These are phyloP conservation scores for Discostella pseudostelligera DNA, from an alignment of 108 stramenopile genomes.

Conservation along the genomic window DNA sequence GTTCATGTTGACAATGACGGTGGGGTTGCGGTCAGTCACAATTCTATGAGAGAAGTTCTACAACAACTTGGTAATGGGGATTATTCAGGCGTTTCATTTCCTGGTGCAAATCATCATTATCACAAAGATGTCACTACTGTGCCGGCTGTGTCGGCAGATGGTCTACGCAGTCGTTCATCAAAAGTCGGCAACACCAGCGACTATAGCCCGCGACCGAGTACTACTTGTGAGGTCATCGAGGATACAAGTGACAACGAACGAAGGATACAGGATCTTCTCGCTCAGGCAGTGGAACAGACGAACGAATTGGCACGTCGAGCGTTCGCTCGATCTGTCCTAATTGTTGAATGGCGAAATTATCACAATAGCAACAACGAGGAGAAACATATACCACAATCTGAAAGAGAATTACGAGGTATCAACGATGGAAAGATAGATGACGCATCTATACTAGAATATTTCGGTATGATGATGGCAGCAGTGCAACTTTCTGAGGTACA, in stretches of 20 bases:
- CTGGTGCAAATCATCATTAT: too few relatives aligned
- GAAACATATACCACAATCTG: not conserved
- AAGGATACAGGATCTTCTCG: conserved; percentile 5
- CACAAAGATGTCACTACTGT: too few relatives aligned
- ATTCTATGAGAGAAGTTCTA: conserved; percentile 15
- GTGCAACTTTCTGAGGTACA: conserved; percentile 45
- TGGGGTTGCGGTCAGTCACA: too few relatives aligned
- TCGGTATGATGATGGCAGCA: conserved; percentile 50
- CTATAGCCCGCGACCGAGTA: not conserved
- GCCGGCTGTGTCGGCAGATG: not conserved
- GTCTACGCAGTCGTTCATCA: conserved; percentile 6
- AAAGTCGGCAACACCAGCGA: not conserved
- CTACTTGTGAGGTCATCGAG: not conserved
- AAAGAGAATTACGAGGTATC: not conserved
- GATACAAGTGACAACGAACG: not conserved
- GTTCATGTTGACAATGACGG: not conserved
- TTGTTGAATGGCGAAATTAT: conserved; percentile 17
- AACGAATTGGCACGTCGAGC: conserved; percentile 34
- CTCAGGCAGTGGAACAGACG: conserved; percentile 25
- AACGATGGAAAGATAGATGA: conserved; percentile 10
- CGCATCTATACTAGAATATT: conserved; percentile 52
- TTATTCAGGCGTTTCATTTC: conserved; percentile 15
- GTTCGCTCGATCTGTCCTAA: conserved; percentile 21
- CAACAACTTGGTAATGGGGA: conserved; percentile 26
- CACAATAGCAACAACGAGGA: not conserved